These are phyloP conservation scores for Leucosporidium yakuticum DNA, from an alignment of 768 basidiomycete genomes.

Conservation along the genomic window DNA sequence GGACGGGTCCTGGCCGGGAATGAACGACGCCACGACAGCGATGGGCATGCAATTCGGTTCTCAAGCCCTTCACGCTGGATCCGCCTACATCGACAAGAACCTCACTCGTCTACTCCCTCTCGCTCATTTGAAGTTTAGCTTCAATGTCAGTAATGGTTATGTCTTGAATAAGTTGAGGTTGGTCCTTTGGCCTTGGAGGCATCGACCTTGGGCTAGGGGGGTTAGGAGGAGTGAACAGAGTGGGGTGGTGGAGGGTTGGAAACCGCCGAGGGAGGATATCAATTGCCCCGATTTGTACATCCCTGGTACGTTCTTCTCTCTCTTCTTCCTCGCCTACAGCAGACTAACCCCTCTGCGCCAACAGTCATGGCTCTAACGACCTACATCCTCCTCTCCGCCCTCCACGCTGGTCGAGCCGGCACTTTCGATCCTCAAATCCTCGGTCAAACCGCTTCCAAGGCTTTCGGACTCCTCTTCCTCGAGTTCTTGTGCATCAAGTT, in stretches of 20 bases:
- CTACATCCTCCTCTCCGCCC: slow-evolving; percentile 74
- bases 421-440: slow-evolving; percentile 84
- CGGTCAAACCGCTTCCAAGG: slow-evolving; percentile 76
- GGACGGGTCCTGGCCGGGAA: slow-evolving; percentile 55
- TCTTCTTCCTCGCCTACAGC: slow-evolving; percentile 20
- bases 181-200: slow-evolving; percentile 91
- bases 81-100: slow-evolving; percentile 92
- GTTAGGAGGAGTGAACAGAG: slow-evolving; percentile 58
- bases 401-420: slow-evolving; percentile 73
- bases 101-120: slow-evolving; percentile 63
- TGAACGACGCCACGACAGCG: slow-evolving; percentile 89
- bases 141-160: slow-evolving; percentile 94
- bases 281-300: slow-evolving; percentile 97
- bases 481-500: slow-evolving; percentile 85
- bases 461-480: slow-evolving; percentile 72
- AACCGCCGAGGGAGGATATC: slow-evolving; percentile 84
- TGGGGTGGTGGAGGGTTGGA: slow-evolving; percentile 61
- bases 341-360: neutral
- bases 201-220: slow-evolving; percentile 76
- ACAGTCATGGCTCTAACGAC: slow-evolving; percentile 92
- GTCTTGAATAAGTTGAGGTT: slow-evolving; percentile 82
- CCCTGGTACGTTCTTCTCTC: slow-evolving; percentile 55
- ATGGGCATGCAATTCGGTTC: slow-evolving; percentile 93
- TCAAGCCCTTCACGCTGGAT: slow-evolving; percentile 84
- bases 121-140: slow-evolving; percentile 74